Evolutionary conservation across 805 yeast species (phyloP), one percentile per base, ranked within the genome.

Genomic region (Lipomyces lipofer): DNA sequence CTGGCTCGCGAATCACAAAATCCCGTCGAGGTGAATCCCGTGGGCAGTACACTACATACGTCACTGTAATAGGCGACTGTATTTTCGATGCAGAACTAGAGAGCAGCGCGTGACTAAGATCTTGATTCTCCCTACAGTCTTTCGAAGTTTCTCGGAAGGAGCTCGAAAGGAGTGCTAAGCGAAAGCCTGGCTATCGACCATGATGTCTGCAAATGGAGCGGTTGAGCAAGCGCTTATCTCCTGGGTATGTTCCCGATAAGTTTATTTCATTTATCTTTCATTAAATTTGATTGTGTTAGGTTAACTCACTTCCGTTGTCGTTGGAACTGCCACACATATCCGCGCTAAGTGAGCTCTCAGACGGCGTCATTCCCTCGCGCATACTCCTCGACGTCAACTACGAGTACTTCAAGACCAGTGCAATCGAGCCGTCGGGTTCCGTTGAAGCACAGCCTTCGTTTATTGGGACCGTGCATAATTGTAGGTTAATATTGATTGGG

Each of bases 391-490:
- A 17, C 10, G n/a, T 54, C 13, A 51, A 52, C 21, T 29, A 40
- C 5, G 50, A 38, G 13, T 17, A 22, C 13, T 57, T 57, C 42
- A 29, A 39, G 7, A 27, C 52, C 15, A 33, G 43, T 17, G 35
- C 30, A 5, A 44, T 55, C 17, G 52, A 15, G 2, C 25, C 52
- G 15, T 7, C 54, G 4, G n/a, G 8, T 30, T 25, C 12, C 19
- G 35, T 13, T 17, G 51, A 35, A 12, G 39, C 33, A 22, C 12
- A 42, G 12, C 47, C 47, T 13, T 50, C 60, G 29, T 57, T 57
- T 30, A 57, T 57, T 38, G 46, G 50, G 4, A 42, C 43, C 9
- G 52, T 54, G 15, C 61, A 52, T 9, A 55, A 56, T 36, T 32
- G 52, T 49, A 47, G 13, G 52, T 45, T 6, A 10, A 13, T 29